Evolutionary conservation across 768 basidiomycete genomes (phyloP).

Genomic region (Russula compacta): DNA sequence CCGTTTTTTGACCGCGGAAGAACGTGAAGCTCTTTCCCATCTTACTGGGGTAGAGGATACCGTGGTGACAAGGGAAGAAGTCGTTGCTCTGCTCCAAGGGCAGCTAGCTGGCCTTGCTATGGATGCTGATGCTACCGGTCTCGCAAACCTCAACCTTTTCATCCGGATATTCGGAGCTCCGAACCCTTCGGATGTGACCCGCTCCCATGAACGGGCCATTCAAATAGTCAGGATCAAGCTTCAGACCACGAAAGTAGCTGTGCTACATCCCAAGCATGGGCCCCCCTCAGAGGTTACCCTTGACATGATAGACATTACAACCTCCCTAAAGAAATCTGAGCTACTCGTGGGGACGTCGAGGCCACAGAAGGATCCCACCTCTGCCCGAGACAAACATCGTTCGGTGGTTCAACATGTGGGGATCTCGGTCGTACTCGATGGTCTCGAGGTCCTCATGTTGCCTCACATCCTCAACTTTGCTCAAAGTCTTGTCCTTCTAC

Average conservation of each 20-base stretch:
- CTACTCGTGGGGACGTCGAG: conserved; percentile 8
- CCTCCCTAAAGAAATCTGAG: conserved; percentile 4
- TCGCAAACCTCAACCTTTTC: conserved; percentile 18
- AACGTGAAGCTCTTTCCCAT: conserved; percentile 23
- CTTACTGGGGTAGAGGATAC: conserved; percentile 19
- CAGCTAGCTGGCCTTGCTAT: conserved; percentile 10
- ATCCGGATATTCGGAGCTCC: conserved; percentile 13
- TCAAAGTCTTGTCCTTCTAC: conserved; percentile 10
- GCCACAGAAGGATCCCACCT: conserved; percentile 5
- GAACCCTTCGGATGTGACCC: not conserved
- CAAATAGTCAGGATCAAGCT: not conserved
- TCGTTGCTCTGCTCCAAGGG: conserved; percentile 9
- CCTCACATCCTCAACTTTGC: conserved; percentile 19
- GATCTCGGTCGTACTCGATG: conserved; percentile 11
- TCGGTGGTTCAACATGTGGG: conserved; percentile 11
- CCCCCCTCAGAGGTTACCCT: conserved; percentile 13
- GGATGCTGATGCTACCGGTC: conserved; percentile 9
- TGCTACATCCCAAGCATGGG: conserved; percentile 11
- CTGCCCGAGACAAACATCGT: conserved; percentile 11
- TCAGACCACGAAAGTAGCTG: not conserved
- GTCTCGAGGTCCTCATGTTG: conserved; percentile 14
- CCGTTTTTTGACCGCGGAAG: conserved; percentile 31
- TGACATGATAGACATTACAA: not conserved
- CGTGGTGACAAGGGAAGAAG: conserved; percentile 11
- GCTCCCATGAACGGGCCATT: not conserved